Base-by-base conservation (phyloP, 352 stramenopile genomes). In the Phytophthora pinifolia region DNA sequence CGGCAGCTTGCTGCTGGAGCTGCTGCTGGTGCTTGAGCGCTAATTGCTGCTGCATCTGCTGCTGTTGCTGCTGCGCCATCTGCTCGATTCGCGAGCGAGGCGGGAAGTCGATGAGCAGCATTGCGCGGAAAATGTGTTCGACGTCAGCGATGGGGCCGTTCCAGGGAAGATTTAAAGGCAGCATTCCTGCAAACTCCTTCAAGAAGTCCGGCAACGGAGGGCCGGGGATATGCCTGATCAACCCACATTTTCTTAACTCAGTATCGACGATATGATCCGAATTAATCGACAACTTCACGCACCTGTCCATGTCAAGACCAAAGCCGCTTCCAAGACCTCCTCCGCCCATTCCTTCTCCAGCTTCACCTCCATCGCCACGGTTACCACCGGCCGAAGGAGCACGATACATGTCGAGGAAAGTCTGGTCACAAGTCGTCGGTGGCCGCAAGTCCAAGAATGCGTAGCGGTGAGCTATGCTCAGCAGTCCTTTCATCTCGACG, bases 101-200 rank as follows among this genome's bases (percentile, higher is more conserved):
- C 15, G 85, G 85, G 37, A 95, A 92, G 45, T 95, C 85, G 27
- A 92, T 79, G 2, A 92, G 59, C 9, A 92, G 56, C 74, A 95
- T 90, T 1, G 83, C 83, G 34, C 83, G 83, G 65, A 83, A 92
- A 38, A 95, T 87, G 51, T 93, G 84, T 50, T 95, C 85, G 1
- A 91, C 83, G 38, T 95, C 85, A 10, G 85, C 85, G 39, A 95
- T 88, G 14, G 85, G 85, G 13, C 85, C 85, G 44, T 95, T 93
- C 85, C 85, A 95, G n/a, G 83, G 76, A 31, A 92, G 47, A 42
- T 83, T 79, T 17, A 95, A 62, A 14, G 85, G 85, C 41, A 95
- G 52, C 80, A 93, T 88, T 20, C 64, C 54, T 9, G 85, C 85
- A 65, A 93, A 95, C 35, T 88, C 78, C 49, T 92, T 92, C 31